A percentile compares a stretch with the other conserved stretches of the same genome.
phyloP scores from a whole-genome alignment of 139 green algal species.

The Coccomyxa sp. region DNA sequence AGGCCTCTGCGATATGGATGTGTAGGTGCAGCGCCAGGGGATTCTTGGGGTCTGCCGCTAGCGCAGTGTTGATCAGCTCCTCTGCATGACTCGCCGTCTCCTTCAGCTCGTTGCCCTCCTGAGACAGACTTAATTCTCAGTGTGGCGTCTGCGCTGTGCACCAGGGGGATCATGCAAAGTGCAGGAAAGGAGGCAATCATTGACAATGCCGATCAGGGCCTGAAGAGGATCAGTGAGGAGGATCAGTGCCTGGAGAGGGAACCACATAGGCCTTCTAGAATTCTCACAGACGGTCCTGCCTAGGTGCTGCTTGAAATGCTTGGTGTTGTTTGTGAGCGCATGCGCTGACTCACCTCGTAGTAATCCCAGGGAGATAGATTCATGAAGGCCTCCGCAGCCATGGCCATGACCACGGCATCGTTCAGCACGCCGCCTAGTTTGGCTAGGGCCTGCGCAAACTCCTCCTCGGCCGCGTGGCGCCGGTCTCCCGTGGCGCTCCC shows the following conservation, averaged over 20 bases:
- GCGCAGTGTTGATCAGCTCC: constrained; percentile 25
- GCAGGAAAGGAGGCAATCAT: no score
- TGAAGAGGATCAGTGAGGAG: no score
- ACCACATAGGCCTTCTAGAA: no score
- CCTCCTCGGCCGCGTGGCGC: constrained; percentile 3
- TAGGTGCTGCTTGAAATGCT: no score
- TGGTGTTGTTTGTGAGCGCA: no score
- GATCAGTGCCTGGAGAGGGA: no score
- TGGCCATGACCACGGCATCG: constrained; percentile 29
- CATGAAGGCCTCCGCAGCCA: constrained; percentile 44
- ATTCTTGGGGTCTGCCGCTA: constrained; percentile 21
- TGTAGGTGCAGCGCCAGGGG: constrained; percentile 46
- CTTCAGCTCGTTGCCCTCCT: not conserved
- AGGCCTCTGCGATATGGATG: constrained; percentile 51
- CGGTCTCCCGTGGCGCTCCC: not conserved
- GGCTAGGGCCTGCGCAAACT: not conserved
- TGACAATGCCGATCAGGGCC: no score
- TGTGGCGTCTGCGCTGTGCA: not conserved
- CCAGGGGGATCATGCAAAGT: not conserved
- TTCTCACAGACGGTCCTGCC: no score
- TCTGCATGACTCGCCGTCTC: constrained; percentile 27
- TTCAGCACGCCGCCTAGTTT: not conserved
- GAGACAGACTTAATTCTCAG: not conserved
- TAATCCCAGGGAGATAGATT: constrained; percentile 24
- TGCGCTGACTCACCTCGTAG: not conserved